These are phyloP conservation scores for Aspergillus sp. DNA, from an alignment of 2,329 filamentous ascomycete genomes.

Conservation along the genomic window DNA sequence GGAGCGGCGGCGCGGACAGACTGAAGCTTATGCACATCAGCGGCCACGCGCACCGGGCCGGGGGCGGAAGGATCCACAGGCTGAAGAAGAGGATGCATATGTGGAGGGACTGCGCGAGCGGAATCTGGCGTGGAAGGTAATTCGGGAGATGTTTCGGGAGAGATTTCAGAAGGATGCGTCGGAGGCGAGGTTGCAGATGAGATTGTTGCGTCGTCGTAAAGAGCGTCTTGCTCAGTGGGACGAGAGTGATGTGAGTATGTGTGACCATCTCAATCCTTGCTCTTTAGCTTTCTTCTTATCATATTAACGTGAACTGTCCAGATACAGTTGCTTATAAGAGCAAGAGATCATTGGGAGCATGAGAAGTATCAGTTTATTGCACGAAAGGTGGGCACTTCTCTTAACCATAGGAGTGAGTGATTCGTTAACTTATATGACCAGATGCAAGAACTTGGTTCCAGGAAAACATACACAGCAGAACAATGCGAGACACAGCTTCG, in stretches of 20 bases:
- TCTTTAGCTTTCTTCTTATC: not conserved
- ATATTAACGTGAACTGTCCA: constrained; percentile 14
- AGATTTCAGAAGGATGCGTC: constrained; percentile 32
- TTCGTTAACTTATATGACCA: constrained; percentile 3
- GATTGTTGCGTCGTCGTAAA: constrained; percentile 31
- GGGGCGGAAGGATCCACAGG: constrained; percentile 30
- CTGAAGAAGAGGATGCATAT: constrained; percentile 34
- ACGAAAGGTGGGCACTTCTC: constrained; percentile 24
- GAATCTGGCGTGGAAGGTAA: constrained; percentile 32
- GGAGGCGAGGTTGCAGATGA: constrained; percentile 38
- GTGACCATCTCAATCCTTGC: constrained; percentile 5
- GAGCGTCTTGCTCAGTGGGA: constrained; percentile 32
- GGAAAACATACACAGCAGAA: constrained; percentile 26
- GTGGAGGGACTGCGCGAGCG: constrained; percentile 32
- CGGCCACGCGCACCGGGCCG: constrained; percentile 26
- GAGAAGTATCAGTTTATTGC: constrained; percentile 35
- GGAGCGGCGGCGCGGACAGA: constrained; percentile 24
- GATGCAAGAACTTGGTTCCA: constrained; percentile 30
- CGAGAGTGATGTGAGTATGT: constrained; percentile 41
- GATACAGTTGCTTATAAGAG: constrained; percentile 31
- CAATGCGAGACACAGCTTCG: constrained; percentile 31
- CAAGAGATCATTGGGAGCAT: constrained; percentile 31
- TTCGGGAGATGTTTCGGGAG: constrained; percentile 30
- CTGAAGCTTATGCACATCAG: constrained; percentile 19
- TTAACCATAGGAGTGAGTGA: not conserved